Evolutionary conservation across 208 protist species (phyloP).

Genomic region (Strigomonas galati): DNA sequence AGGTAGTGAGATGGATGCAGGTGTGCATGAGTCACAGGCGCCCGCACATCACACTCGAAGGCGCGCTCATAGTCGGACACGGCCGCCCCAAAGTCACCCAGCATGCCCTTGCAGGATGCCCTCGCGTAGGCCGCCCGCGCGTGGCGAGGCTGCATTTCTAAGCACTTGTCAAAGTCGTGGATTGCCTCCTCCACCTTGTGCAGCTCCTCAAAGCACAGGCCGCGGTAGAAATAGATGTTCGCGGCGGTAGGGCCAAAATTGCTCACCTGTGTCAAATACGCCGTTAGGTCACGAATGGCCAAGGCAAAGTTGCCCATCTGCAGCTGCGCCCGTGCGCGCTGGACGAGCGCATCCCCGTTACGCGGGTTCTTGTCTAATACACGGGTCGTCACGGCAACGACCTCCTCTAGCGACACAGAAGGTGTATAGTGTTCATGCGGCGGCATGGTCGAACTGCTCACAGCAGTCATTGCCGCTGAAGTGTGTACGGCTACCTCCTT

Average conservation of each 20-base stretch:
- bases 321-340: slow-evolving; percentile 38
- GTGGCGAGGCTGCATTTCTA: slow-evolving; percentile 35
- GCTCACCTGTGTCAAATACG: slow-evolving; percentile 20
- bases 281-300: slow-evolving; percentile 42
- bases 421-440: slow-evolving; percentile 23
- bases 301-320: slow-evolving; percentile 28
- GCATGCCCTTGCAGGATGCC: slow-evolving; percentile 67
- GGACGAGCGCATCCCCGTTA: slow-evolving; percentile 23
- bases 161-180: background rate
- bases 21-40: background rate
- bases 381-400: slow-evolving; percentile 24
- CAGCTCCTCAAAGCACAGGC: slow-evolving; percentile 1
- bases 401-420: slow-evolving; percentile 28
- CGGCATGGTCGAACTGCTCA: background rate
- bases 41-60: slow-evolving; percentile 14
- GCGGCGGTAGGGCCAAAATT: slow-evolving; percentile 1
- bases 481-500: background rate
- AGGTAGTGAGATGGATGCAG: background rate
- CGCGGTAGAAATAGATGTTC: background rate
- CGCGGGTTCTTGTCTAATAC: slow-evolving; percentile 20
- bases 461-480: background rate
- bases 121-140: slow-evolving; percentile 61
- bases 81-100: slow-evolving; percentile 64
- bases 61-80: slow-evolving; percentile 83
- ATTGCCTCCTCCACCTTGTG: background rate